Base-by-base conservation (phyloP, 768 basidiomycete species). In the Kwoniella europaea region DNA sequence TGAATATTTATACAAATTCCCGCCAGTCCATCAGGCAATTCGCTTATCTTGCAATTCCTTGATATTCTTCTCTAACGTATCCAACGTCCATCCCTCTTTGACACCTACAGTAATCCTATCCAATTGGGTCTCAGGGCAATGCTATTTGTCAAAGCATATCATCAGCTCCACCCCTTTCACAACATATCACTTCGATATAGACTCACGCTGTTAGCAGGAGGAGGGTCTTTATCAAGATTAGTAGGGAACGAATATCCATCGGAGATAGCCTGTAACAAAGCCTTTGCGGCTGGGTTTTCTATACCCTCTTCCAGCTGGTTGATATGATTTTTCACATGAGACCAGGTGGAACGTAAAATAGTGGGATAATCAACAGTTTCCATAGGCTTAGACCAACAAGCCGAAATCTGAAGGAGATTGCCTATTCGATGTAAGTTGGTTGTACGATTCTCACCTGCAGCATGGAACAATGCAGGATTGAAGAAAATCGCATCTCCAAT, bases 401-500 rank as follows among this genome's bases (percentile, higher is more conserved):
- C 42, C 15, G 60, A 58, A 4, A 74, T 54, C 63, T 74, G 72
- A 29, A 73, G 44, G 9, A 71, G 67, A 20, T 68, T 71, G 2
- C 62, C 71, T 22, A 10, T 13, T 7, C 73, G 59, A 13, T 24
- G 10, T 22, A 43, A 1, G n/a, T 68, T 54, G 10, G 27, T 52
- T 1, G 55, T 65, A 3, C 56, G 20, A 55, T 74, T 74, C 22
- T 20, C 42, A 16, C 73, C 73, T 10, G 73, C 46, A 6, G 43
- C 46, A 54, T 74, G 73, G 67, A 63, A 67, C 4, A 57, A 41
- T 13, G 70, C 70, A 9, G 73, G 73, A 46, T 74, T 74, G 70
- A 74, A 74, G 62, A 71, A 71, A 12, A 71, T 24, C 22, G 66
- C 73, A 52, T 74, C 73, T n/a, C 73, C 73, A 16, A 18, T 41